Evolutionary conservation across 1,284 basidiomycete species (phyloP).

Genomic region (Mrakiaceae sp.): DNA sequence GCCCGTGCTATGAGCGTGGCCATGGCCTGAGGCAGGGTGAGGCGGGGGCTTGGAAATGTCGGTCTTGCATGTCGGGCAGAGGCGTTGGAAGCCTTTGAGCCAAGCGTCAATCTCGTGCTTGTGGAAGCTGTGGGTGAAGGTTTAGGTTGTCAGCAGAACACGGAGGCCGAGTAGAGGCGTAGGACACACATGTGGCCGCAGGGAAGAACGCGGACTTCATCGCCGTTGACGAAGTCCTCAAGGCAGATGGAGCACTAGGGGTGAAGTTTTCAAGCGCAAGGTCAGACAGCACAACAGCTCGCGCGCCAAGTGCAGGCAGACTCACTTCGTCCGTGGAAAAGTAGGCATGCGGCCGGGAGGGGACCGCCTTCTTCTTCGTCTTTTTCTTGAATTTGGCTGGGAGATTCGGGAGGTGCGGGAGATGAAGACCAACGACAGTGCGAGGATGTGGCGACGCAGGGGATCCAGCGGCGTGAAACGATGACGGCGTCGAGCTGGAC

Average conservation of each 20-base stretch:
- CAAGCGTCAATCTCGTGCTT: conserved; percentile 73
- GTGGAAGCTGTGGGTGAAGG: conserved; percentile 28
- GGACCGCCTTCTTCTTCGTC: conserved; percentile 4
- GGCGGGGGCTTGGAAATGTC: conserved; percentile 49
- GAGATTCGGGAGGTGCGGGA: neutral
- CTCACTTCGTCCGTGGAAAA: conserved; percentile 2
- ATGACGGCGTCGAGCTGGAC: neutral
- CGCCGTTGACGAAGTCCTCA: conserved; percentile 68
- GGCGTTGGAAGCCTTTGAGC: conserved; percentile 77
- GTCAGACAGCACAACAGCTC: neutral
- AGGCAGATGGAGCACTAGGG: conserved; percentile 82
- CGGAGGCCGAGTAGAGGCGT: conserved; percentile 42
- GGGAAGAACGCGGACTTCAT: conserved; percentile 74
- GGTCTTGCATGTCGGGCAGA: conserved; percentile 78
- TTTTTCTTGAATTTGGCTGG: neutral
- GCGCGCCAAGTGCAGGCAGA: neutral
- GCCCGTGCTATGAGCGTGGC: no score
- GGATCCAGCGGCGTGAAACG: neutral
- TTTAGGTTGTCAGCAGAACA: conserved; percentile 6
- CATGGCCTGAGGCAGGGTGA: no score
- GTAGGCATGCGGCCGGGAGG: neutral
- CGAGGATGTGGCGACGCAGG: neutral
- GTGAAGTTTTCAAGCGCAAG: conserved; percentile 3
- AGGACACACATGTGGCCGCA: conserved; percentile 58
- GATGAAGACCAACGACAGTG: neutral